Conservation (phyloP, 2,329 filamentous ascomycete species). For the Stylonectria norvegica region DNA sequence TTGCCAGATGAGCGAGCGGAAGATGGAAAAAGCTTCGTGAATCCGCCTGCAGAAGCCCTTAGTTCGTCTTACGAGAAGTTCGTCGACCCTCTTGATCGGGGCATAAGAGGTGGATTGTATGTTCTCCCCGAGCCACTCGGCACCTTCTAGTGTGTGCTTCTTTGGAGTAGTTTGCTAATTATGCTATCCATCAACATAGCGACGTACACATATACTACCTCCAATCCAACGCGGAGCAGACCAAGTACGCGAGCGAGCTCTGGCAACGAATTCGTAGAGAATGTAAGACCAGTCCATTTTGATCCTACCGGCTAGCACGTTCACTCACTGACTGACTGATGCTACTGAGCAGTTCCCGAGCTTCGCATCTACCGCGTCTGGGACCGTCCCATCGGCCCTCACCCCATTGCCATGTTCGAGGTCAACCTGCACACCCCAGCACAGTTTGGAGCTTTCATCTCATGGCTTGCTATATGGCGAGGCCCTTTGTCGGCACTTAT, state of each 20-base stretch:
- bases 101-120: slow-evolving; percentile 67
- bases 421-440: slow-evolving; percentile 82
- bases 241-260: slow-evolving; percentile 65
- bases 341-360: slow-evolving; percentile 72
- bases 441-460: slow-evolving; percentile 84
- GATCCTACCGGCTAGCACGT: neutral
- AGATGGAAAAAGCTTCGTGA: slow-evolving; percentile 76
- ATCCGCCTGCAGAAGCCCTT: slow-evolving; percentile 56
- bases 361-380: slow-evolving; percentile 76
- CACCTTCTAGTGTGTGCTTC: neutral
- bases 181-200: slow-evolving; percentile 32
- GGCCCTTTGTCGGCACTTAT: slow-evolving; percentile 76
- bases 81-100: slow-evolving; percentile 63
- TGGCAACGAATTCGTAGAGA: slow-evolving; percentile 77
- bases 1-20: slow-evolving; percentile 56
- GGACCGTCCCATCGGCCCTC: slow-evolving; percentile 75
- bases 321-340: neutral
- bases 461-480: slow-evolving; percentile 79
- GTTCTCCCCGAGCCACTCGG: slow-evolving; percentile 23
- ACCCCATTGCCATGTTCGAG: slow-evolving; percentile 86
- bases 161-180: neutral
- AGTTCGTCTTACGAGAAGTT: slow-evolving; percentile 72
- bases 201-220: slow-evolving; percentile 86
- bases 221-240: slow-evolving; percentile 59
- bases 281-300: slow-evolving; percentile 49